Evolutionary conservation across 2,329 filamentous ascomycete genomes (phyloP), one percentile per base, ranked within the genome.

Genomic region (Nemania abortiva): DNA sequence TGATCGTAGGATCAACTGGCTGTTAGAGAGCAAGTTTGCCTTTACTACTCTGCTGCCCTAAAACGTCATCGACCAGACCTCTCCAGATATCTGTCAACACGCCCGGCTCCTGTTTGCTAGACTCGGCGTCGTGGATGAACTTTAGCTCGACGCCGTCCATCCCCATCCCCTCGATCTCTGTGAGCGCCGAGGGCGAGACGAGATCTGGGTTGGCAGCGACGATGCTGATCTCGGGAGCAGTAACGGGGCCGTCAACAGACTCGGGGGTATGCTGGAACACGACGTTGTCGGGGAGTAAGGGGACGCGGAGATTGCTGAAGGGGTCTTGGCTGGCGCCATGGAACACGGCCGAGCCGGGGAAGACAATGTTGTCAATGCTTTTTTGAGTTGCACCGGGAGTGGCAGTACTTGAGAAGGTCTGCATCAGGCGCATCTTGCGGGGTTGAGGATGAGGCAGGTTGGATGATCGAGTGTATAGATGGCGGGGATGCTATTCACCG

Each of bases 251-350:
- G 66, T 87, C 83, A 13, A 76, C 62, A 15, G 80, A 77, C 72
- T 87, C 84, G 42, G 84, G 80, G 0, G 75, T 77, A 71, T 85
- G 82, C 61, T 84, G 80, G 10, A 79, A 77, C 55, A 77, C 75
- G 78, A 85, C 87, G 81, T 86, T 88, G 79, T 90, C 88, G 13
- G 88, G 88, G 10, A 90, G 82, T 6, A 90, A 82, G 37, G 89
- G 89, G 39, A 90, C 85, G 71, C 86, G 87, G 58, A 88, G 81
- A 69, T 81, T 77, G 49, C 76, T 74, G 74, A 82, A 80, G 15
- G 79, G 74, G 69, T 81, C 76, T 27, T 74, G 59, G 62, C 77
- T 62, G 53, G 74, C 60, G 11, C 66, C 71, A 54, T 77, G 69
- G 53, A 79, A 74, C n/a, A 72, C 69, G 58, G 81, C 78, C 13